A percentile compares a stretch with the other conserved stretches of the same genome.
These are phyloP conservation scores for Penicillium manginii DNA, from an alignment of 495 filamentous ascomycete species.

Conservation along the genomic window DNA sequence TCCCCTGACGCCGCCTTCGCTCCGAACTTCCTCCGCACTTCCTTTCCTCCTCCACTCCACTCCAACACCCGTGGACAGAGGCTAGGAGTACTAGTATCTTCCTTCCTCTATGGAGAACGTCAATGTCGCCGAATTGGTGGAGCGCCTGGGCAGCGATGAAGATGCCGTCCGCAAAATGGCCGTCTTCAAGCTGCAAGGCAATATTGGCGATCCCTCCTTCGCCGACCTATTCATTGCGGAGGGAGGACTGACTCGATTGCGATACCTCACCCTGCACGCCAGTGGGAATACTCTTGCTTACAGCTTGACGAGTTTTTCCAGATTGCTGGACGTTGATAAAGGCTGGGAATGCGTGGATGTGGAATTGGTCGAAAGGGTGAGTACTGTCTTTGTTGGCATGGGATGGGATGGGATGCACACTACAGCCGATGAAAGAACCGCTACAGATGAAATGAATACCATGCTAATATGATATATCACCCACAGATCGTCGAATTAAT, in stretches of 20 bases:
- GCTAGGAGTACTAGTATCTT: too few relatives aligned
- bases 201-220: slow-evolving; percentile 94
- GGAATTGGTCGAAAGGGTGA: slow-evolving; percentile 70
- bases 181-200: slow-evolving; percentile 93
- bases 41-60: not conserved
- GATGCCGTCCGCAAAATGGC: slow-evolving; percentile 98
- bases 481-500: slow-evolving; percentile 85
- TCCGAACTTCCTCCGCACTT: not conserved
- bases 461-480: not conserved
- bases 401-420: too few relatives aligned
- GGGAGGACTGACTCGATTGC: slow-evolving; percentile 79
- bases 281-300: slow-evolving; percentile 96
- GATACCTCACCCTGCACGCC: slow-evolving; percentile 78
- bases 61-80: too few relatives aligned
- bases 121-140: slow-evolving; percentile 68
- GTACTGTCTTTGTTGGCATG: slow-evolving; percentile 16
- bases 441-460: too few relatives aligned
- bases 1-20: too few relatives aligned
- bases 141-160: slow-evolving; percentile 71
- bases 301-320: slow-evolving; percentile 81
- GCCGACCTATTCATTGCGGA: slow-evolving; percentile 93
- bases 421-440: too few relatives aligned
- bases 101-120: slow-evolving; percentile 53
- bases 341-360: slow-evolving; percentile 85
- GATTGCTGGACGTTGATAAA: slow-evolving; percentile 92